Evolutionary conservation across 192 early-diverging fungal genomes (phyloP).

Genomic region (Geranomyces michiganensis): DNA sequence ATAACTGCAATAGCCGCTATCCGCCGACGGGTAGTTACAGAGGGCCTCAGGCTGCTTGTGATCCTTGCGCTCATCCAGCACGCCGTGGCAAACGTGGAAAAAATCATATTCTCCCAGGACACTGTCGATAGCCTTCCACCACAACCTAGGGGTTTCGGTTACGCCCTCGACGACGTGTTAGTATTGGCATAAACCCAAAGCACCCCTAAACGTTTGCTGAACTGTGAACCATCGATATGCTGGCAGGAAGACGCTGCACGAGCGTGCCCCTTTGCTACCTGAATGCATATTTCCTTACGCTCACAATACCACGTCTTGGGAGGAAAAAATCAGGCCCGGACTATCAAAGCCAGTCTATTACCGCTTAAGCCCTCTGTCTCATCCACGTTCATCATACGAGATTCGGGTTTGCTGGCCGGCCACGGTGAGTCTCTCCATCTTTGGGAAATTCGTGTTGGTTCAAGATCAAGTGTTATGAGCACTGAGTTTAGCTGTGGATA

Average conservation of each 20-base stretch:
- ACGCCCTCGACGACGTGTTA: too few species aligned
- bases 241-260: not conserved
- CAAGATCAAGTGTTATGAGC: not conserved
- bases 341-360: not conserved
- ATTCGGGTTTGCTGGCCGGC: constrained; percentile 9
- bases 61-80: not conserved
- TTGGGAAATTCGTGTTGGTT: not conserved
- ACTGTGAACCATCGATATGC: not conserved
- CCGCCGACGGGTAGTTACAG: too few species aligned
- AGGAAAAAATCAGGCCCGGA: not conserved
- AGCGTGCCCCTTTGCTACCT: not conserved
- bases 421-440: not conserved
- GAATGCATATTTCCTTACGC: not conserved
- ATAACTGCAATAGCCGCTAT: too few species aligned
- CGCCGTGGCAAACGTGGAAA: constrained; percentile 3
- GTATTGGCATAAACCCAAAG: not conserved
- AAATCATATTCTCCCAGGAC: not conserved
- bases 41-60: too few species aligned
- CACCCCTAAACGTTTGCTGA: not conserved
- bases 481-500: not conserved
- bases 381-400: constrained; percentile 1
- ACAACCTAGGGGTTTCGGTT: not conserved
- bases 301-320: not conserved
- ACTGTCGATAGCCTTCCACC: not conserved
- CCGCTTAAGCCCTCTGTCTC: not conserved